phyloP scores from a whole-genome alignment of 768 basidiomycete species.

The Mycena haematopus region DNA sequence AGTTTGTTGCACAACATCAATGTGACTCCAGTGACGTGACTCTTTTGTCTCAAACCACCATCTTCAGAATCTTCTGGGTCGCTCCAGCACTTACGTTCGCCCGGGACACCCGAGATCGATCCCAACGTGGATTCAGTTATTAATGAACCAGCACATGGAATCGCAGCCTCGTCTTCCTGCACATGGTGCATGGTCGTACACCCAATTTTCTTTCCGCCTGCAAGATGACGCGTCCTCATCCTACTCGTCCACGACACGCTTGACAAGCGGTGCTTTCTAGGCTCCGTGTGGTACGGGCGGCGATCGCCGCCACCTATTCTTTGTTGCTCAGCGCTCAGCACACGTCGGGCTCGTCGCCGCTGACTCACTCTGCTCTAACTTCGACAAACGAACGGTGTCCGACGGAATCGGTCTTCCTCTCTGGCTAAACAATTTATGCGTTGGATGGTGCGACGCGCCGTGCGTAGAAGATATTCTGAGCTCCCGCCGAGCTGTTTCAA shows the following conservation, averaged over 20 bases:
- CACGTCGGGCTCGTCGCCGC: not conserved
- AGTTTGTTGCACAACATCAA: not conserved
- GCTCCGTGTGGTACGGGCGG: not conserved
- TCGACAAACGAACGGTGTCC: not conserved
- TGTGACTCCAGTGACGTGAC: not conserved
- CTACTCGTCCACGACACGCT: not conserved
- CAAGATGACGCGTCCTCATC: not conserved
- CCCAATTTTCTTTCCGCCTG: not conserved
- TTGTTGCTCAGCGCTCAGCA: not conserved
- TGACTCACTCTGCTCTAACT: not conserved
- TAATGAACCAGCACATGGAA: not conserved
- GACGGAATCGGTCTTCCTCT: constrained; percentile 3
- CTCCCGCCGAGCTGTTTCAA: not conserved
- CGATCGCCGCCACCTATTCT: not conserved
- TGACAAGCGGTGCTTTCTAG: not conserved
- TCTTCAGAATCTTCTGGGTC: not conserved
- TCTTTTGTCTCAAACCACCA: not conserved
- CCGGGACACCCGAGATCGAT: not conserved
- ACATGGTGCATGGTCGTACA: not conserved
- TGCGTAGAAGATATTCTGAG: not conserved
- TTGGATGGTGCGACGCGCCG: not conserved
- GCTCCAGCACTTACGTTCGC: constrained; percentile 6
- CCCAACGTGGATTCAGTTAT: not conserved
- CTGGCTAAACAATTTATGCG: not conserved
- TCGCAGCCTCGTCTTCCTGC: not conserved